Conservation (phyloP, 2,329 filamentous ascomycete genomes). For the Neonectria hederae region DNA sequence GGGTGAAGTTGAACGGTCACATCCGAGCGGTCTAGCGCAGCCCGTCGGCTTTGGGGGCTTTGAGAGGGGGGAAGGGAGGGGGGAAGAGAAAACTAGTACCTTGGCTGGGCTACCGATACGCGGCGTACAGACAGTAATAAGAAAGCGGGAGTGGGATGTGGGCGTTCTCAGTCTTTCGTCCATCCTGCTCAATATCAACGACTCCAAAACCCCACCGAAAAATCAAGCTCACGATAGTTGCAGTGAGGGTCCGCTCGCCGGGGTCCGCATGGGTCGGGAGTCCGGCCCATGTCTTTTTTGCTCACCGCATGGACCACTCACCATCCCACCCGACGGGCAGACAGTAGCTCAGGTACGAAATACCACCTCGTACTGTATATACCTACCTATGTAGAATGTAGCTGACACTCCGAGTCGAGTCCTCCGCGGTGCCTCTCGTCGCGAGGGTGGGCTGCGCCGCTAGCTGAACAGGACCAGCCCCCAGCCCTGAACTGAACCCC, state of each 20-base stretch:
- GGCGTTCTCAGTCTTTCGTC: neutral
- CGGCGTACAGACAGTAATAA: neutral
- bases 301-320: neutral
- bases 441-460: constrained; percentile 5
- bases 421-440: neutral
- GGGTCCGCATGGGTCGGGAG: neutral
- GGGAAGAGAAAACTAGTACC: neutral
- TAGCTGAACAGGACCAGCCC: neutral
- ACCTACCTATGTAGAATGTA: no score
- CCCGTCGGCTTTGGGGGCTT: neutral
- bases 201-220: neutral
- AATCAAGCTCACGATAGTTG: constrained; percentile 1
- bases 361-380: neutral
- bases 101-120: neutral
- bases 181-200: neutral
- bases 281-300: neutral
- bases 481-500: neutral
- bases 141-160: neutral
- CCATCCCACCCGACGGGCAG: neutral
- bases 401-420: no score
- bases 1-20: constrained; percentile 8
- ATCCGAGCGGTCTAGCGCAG: constrained; percentile 3
- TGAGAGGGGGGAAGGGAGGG: neutral
- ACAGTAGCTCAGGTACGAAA: neutral
- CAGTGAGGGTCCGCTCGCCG: neutral